phyloP scores from a whole-genome alignment of 2,329 filamentous ascomycete genomes.

The Aureobasidium sp. region DNA sequence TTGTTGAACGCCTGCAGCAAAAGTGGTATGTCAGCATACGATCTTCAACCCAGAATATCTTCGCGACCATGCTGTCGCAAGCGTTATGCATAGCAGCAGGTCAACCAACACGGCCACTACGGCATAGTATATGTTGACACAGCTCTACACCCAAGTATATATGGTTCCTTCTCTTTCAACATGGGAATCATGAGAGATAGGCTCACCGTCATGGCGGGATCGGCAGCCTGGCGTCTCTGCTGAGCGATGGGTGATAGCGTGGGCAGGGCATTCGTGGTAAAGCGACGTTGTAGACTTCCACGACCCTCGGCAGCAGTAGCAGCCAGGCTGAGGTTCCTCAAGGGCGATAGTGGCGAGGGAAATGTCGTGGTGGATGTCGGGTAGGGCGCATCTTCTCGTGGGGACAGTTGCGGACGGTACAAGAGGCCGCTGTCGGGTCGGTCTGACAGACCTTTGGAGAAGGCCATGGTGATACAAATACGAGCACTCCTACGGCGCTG shows the following conservation, averaged over 20 bases:
- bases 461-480: slow-evolving; percentile 48
- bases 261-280: slow-evolving; percentile 80
- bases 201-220: slow-evolving; percentile 13
- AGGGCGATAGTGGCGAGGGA: slow-evolving; percentile 54
- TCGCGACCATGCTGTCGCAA: background rate
- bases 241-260: slow-evolving; percentile 58
- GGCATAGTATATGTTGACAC: background rate
- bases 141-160: background rate
- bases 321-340: slow-evolving; percentile 33
- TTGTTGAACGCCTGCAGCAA: slow-evolving; percentile 45
- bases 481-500: background rate
- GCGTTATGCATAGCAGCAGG: background rate
- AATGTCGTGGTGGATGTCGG: slow-evolving; percentile 46
- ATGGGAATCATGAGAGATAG: background rate
- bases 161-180: background rate
- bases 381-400: slow-evolving; percentile 67
- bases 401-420: slow-evolving; percentile 68
- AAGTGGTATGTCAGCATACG: background rate
- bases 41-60: background rate
- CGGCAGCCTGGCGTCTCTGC: slow-evolving; percentile 45
- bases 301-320: slow-evolving; percentile 59
- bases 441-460: slow-evolving; percentile 53
- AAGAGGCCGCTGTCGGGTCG: slow-evolving; percentile 67
- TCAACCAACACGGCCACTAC: background rate
- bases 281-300: slow-evolving; percentile 75